These are phyloP conservation scores for Naganishia friedmannii DNA, from an alignment of 768 basidiomycete species.

Conservation along the genomic window DNA sequence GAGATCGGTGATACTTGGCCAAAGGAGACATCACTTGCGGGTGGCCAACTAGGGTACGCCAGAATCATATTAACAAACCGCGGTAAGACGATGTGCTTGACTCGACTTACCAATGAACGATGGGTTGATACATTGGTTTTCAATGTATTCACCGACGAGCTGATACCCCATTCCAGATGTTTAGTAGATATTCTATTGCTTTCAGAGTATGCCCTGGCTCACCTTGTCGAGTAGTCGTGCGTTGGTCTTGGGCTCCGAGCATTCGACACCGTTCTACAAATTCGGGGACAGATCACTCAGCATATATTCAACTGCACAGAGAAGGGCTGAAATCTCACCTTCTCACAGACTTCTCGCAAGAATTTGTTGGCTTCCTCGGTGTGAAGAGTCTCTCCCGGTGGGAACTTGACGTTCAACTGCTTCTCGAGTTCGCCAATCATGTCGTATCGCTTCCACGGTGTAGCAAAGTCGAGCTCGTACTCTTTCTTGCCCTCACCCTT, in stretches of 20 bases:
- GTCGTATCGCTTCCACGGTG: slow-evolving; percentile 97
- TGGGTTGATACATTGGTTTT: slow-evolving; percentile 92
- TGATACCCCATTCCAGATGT: slow-evolving; percentile 40
- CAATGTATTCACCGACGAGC: slow-evolving; percentile 98
- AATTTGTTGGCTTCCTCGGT: slow-evolving; percentile 84
- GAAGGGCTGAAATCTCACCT: slow-evolving; percentile 58
- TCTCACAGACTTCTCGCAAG: slow-evolving; percentile 74
- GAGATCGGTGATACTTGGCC: slow-evolving; percentile 97
- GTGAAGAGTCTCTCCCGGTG: slow-evolving; percentile 83
- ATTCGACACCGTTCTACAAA: slow-evolving; percentile 85
- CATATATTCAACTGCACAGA: background rate
- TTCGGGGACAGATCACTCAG: slow-evolving; percentile 18
- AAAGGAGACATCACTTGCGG: slow-evolving; percentile 99
- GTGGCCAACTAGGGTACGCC: slow-evolving; percentile 71
- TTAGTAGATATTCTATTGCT: slow-evolving; percentile 1
- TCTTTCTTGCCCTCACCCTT: slow-evolving; percentile 64
- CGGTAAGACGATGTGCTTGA: background rate
- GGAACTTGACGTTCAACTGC: slow-evolving; percentile 87
- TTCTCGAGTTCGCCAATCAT: slow-evolving; percentile 96
- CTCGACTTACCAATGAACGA: slow-evolving; percentile 66
- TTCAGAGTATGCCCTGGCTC: slow-evolving; percentile 25
- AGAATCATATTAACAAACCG: background rate
- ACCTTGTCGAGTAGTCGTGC: slow-evolving; percentile 93
- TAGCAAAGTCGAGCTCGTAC: slow-evolving; percentile 77
- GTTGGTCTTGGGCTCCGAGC: slow-evolving; percentile 91